Base-by-base conservation (phyloP, 2,329 filamentous ascomycete genomes). In the Colletotrichum eremochloae region DNA sequence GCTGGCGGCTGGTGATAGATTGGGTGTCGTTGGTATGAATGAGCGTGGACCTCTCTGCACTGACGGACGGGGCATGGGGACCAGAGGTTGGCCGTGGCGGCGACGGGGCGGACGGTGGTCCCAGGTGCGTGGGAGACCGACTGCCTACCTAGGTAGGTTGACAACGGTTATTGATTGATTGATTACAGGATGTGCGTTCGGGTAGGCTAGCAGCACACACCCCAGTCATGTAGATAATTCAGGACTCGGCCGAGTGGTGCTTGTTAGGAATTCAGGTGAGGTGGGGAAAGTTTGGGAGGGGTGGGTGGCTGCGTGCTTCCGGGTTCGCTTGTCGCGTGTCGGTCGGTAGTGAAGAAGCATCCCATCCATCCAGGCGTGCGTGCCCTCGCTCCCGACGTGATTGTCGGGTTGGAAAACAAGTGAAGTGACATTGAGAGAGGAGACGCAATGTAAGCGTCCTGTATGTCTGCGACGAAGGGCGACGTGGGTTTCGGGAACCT, bases 221-320 rank as follows among this genome's bases (percentile, higher is more conserved):
- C 70, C 69, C 61, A 29, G 60, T 64, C 48, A 3, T 61, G 70
- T 53, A 70, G 60, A 65, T 72, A 72, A 70, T 72, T 70, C 70
- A 72, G 70, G 69, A 72, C 70, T 72, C 70, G 70, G 66, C 70
- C 70, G 70, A 72, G 61, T 72, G 70, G 61, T 61, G 60, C 56
- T 48, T 72, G 70, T 72, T 72, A 72, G 70, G 70, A 72, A 72
- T 72, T 72, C 70, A 72, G 70, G 70, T 72, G 66, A 72, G 61
- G 70, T 72, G 70, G 70, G 36, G 70, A 70, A 61, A 61, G 60
- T 65, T 72, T 60, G 66, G 53, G 53, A 60, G 36, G 44, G 44
- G 66, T 53, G 11, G 65, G 38, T 61, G n/a, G 24, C 48, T 46
- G 20, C 6, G 6, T 44, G 44, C 18, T 24, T 50, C 8, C 5